These are phyloP conservation scores for Cystofilobasidium macerans DNA, from an alignment of 768 basidiomycete genomes.

Conservation along the genomic window DNA sequence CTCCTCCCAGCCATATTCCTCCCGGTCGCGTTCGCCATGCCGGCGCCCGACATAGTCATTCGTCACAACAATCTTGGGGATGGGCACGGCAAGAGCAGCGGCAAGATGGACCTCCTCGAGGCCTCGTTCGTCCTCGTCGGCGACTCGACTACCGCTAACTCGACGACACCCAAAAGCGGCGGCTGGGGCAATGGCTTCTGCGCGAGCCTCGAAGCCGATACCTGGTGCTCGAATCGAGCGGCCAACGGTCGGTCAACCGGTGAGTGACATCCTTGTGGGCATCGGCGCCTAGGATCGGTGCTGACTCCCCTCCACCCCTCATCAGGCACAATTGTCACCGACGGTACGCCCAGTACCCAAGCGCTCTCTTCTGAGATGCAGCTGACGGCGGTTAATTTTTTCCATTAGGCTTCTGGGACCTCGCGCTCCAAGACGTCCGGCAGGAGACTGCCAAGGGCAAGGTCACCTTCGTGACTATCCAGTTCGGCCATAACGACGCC, in stretches of 20 bases:
- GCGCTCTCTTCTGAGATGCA: no score
- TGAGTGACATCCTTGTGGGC: background rate
- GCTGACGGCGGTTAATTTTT: no score
- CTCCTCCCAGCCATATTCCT: no score
- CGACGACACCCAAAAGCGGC: conserved; percentile 1
- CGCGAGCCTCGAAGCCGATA: background rate
- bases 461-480: background rate
- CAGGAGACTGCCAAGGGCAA: background rate
- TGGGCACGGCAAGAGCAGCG: no score
- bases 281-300: background rate
- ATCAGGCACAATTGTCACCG: background rate
- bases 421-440: background rate
- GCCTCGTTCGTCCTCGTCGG: conserved; percentile 8
- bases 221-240: conserved; percentile 8
- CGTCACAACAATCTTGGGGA: no score
- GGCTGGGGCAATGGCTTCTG: conserved; percentile 16
- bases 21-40: no score
- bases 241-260: conserved; percentile 5
- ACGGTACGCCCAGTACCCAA: no score
- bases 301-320: no score
- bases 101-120: no score
- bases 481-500: conserved; percentile 7
- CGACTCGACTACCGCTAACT: conserved; percentile 6
- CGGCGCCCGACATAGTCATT: no score
- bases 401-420: background rate